Evolutionary conservation across 345 rosid species (phyloP), one percentile per base, ranked within the genome.

Genomic region (Kernera saxatilis): DNA sequence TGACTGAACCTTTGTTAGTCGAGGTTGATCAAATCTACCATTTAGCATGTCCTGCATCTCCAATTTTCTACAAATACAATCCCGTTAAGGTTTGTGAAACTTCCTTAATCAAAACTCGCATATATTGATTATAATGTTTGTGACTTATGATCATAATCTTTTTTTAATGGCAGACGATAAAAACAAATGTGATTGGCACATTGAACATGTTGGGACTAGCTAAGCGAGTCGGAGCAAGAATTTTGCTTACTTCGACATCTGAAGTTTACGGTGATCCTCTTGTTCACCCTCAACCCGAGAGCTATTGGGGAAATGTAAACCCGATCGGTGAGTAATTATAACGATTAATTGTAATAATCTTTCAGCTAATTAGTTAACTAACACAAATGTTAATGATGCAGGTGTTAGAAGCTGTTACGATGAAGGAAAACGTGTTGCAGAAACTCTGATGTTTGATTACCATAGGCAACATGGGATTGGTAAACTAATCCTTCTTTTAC

Each of bases 1-100:
- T 90, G 61, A 90, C 98, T 0, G 96, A 86, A 73, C 83, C 97
- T 59, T 66, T 93, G 80, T 69, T 88, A 69, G 54, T 93, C 12
- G 98, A 93, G 76, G 98, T 93, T 39, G 97, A 93, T 77, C 89
- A 75, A 79, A 93, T 93, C 69, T 91, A 93, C 84, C 98, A 93
- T 81, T 88, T 93, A 70, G 98, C 98, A 48, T 93, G 98, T 69
- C 98, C 96, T 66, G 97, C 98, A 75, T 90, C 98, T 73, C 97
- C 98, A 41, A 92, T 92, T 40, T 92, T 90, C 83, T 92, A 93
- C 64, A 90, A 93, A 73, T 71, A 93, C 81, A 93, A 91, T 67
- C 92, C 98, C 49, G 96, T 91, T 59, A 93, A 93, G 97, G 96
- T 93, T 65, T 55, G 88, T 79, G 44, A 22, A 21, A 17, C 14